A percentile compares a stretch with the other conserved stretches of the same genome.
phyloP scores from a whole-genome alignment of 2,329 filamentous ascomycete species.

The Bipolaris oryzae region DNA sequence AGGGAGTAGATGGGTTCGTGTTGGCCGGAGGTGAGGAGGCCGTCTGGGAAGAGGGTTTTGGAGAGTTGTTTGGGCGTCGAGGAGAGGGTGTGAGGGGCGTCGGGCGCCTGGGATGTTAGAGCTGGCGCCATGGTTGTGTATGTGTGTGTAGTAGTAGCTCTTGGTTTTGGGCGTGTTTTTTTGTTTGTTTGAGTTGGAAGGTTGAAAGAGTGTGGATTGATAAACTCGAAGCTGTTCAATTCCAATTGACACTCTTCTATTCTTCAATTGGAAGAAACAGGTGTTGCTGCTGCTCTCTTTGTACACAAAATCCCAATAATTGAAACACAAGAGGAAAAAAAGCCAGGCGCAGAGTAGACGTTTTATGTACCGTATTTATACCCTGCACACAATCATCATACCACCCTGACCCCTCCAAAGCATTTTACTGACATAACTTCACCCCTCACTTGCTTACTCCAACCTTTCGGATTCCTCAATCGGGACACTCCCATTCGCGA shows the following conservation, averaged over 20 bases:
- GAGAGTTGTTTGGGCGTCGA: conserved; percentile 46
- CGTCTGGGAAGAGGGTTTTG: conserved; percentile 65
- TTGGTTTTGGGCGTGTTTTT: background rate
- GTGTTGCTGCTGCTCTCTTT: background rate
- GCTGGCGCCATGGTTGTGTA: conserved; percentile 49
- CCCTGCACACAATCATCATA: background rate
- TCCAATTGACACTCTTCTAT: background rate
- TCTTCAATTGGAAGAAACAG: background rate
- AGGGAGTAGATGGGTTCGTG: conserved; percentile 70
- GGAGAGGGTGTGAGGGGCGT: conserved; percentile 46
- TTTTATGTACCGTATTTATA: background rate
- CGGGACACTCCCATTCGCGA: background rate
- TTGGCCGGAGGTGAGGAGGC: conserved; percentile 73
- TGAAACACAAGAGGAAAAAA: background rate
- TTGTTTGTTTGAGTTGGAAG: background rate
- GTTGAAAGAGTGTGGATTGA: background rate
- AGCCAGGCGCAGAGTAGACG: background rate
- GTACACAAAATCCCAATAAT: background rate
- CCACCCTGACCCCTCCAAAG: background rate
- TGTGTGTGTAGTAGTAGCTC: background rate
- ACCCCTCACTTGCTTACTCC: background rate
- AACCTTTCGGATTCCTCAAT: background rate
- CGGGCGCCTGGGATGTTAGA: conserved; percentile 46
- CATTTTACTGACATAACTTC: too few species aligned
- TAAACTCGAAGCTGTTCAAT: background rate